Percentiles rank a stretch among this genome's conserved stretches.
These are phyloP conservation scores for Suaeda aralocaspica DNA, from an alignment of 148 eudicot genomes.

Conservation along the genomic window DNA sequence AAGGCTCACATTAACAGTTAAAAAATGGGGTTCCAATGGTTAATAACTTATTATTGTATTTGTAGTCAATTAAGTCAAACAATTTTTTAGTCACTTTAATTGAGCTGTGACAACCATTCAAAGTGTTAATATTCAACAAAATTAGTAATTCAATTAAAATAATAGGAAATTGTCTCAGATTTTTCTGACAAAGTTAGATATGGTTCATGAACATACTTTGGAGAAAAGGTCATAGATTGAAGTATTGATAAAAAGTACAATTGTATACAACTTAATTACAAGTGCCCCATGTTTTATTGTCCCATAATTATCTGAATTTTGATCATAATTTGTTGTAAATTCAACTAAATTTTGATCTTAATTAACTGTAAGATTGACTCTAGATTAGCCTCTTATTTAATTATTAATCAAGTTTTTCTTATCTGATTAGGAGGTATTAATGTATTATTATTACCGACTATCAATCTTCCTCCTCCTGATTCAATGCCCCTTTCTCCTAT, in stretches of 20 bases:
- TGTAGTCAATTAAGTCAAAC: too few species aligned
- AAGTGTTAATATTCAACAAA: not conserved
- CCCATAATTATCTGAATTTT: slow-evolving; percentile 7
- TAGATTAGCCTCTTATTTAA: too few species aligned
- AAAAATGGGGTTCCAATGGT: too few species aligned
- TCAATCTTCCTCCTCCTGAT: too few species aligned
- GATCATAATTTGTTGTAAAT: not conserved
- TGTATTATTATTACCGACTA: too few species aligned
- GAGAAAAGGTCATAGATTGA: not conserved
- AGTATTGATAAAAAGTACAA: not conserved
- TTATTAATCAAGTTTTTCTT: too few species aligned
- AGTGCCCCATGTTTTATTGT: slow-evolving; percentile 16
- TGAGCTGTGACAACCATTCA: not conserved
- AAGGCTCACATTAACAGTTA: too few species aligned
- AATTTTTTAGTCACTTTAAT: too few species aligned
- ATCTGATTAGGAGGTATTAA: too few species aligned
- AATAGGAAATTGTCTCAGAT: not conserved
- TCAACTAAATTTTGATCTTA: not conserved
- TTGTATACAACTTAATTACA: slow-evolving; percentile 8
- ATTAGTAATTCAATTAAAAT: not conserved
- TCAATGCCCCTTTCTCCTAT: too few species aligned
- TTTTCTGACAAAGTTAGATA: slow-evolving; percentile 6
- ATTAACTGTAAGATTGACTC: too few species aligned
- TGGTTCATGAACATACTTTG: slow-evolving; percentile 18
- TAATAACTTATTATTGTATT: too few species aligned